Evolutionary conservation across 495 filamentous ascomycete genomes (phyloP), one percentile per base, ranked within the genome.

Genomic region (Stereocaulon alpinum): DNA sequence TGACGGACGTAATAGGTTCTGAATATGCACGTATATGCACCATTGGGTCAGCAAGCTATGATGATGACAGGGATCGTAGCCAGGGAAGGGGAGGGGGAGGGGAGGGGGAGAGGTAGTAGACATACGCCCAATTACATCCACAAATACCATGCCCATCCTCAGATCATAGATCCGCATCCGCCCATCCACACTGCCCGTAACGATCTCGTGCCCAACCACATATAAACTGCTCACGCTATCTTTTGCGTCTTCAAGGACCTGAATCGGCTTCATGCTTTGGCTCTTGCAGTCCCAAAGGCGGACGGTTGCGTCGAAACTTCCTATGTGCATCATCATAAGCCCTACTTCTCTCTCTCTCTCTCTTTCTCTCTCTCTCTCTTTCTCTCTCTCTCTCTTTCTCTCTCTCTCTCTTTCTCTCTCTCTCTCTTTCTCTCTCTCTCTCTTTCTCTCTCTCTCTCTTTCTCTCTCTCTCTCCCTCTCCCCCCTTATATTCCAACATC

Each of bases 131-230:
- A 90, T 66, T 10, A 91, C 82, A 74, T 98, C 93, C 5, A 84
- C 82, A 17, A 81, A 79, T 18, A 86, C 76, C 63, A 74, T 74
- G 0, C 93, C 94, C 80, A 82, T 88, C 29, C 91, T 78, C n/a
- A 96, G 66, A 74, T 98, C 93, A 72, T 98, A 97, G 45, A 80
- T 74, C 58, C 94, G 78, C 9, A 91, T 79, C 62, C 85, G 78
- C 20, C 91, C 93, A 72, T 98, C 93, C 40, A 96, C 91, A 69
- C 89, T 90, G 0, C 87, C 92, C 6, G 76, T 76, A 4, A 83
- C 63, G 60, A 93, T 79, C 71, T 87, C 82, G 15, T 69, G 66
- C 4, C 74, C 81, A 3, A 68, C 62, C 1, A 82, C 75, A 29
- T 74, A 79, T 0, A 96, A 69, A 52, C 74, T 75, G 6, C 76